Percentiles rank a stretch among this genome's conserved stretches.
Evolutionary conservation across 768 basidiomycete species (phyloP).

Genomic region (Auriscalpium orientale): DNA sequence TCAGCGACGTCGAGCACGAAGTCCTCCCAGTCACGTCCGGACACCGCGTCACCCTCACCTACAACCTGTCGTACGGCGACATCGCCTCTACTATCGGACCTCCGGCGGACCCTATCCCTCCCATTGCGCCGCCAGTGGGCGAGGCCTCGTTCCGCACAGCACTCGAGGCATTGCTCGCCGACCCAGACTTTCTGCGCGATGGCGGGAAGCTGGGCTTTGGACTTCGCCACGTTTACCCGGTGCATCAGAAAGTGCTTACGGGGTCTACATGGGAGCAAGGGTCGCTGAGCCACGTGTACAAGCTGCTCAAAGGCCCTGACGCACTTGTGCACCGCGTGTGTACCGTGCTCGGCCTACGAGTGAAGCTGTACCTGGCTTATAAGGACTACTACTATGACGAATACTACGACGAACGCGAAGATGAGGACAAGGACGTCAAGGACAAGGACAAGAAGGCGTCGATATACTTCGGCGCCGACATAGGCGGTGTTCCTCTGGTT

Average conservation of each 20-base stretch:
- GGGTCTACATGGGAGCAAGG: too few relatives aligned
- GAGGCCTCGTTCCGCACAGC: constrained; percentile 8
- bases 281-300: neutral
- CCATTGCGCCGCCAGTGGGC: neutral
- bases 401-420: neutral
- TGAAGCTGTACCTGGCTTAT: neutral
- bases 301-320: too few relatives aligned
- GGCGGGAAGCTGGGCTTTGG: too few relatives aligned
- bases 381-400: neutral
- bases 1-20: constrained; percentile 39
- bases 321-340: neutral
- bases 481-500: too few relatives aligned
- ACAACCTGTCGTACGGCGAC: constrained; percentile 28
- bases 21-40: constrained; percentile 34
- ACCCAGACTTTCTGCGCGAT: constrained; percentile 27
- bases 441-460: too few relatives aligned
- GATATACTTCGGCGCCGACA: too few relatives aligned
- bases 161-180: constrained; percentile 23
- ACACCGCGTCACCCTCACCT: constrained; percentile 37
- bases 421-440: neutral
- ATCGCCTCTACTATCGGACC: too few relatives aligned
- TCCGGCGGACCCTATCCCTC: too few relatives aligned
- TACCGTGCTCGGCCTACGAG: neutral
- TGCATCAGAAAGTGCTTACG: too few relatives aligned
- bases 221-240: constrained; percentile 30